Base-by-base conservation (phyloP, 768 basidiomycete species). In the Crassisporium funariophilum region DNA sequence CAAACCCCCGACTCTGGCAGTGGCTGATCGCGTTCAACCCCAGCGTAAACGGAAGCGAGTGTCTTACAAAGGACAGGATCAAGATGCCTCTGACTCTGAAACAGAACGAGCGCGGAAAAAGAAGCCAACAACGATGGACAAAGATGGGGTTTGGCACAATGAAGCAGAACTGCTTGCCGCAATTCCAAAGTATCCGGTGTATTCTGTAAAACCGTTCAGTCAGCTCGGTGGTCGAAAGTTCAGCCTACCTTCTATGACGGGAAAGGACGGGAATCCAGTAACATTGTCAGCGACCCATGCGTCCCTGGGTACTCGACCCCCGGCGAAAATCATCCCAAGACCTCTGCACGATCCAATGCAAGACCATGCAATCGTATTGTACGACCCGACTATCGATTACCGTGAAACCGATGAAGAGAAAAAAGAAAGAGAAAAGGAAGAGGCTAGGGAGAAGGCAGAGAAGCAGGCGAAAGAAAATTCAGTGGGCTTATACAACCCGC, bases 341-440 rank as follows among this genome's bases (percentile, higher is more conserved):
- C 97, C 97, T 4, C 72, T 98, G n/a, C 88, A 95, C 58, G 93
- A 99, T 63, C 97, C 95, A 1, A 95, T 99, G 90, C 84, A 89
- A 40, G 94, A 98, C 57, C 95, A 98, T 66, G 94, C 95, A 1
- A 97, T 99, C 50, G 95, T 99, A 2, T 70, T 98, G 11, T 99
- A 91, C 62, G 97, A 98, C 59, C 97, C 97, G 1, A 98, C 97
- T 0, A 84, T 95, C 37, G 94, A 99, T 61, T 87, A 90, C 60
- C 73, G 87, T 54, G 93, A 95, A 65, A 92, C 92, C 0, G 89
- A 92, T 59, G 88, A 93, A 58, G 92, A 93, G 61, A 76, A 77
- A 57, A 82, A 74, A 62, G 85, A 83, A 48, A 73, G 88, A 27
- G 79, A 86, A 58, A 86, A 84, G 60, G 83, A 87, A 58, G 87